Base-by-base conservation (phyloP, 192 early-diverging fungal species). In the Podila verticillata region DNA sequence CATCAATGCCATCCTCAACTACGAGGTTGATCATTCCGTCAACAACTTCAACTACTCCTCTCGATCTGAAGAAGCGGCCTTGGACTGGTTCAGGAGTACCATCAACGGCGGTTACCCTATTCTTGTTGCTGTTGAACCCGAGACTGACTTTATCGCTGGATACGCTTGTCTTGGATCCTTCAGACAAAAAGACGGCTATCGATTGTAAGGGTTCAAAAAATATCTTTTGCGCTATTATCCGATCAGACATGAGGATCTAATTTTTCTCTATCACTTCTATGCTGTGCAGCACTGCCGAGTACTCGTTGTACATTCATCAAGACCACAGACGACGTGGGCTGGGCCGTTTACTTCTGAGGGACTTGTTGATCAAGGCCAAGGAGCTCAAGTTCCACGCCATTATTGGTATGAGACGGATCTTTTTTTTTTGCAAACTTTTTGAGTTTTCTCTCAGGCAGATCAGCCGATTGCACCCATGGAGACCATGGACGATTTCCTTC, bases 1-100 rank as follows among this genome's bases (percentile, higher is more conserved):
- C 20, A 88, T 88, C 69, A 66, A 85, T 12, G 82, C 48, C 17
- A 88, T 88, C 20, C 83, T 84, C 63, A 88, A 88, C 73, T 73
- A 88, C 30, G 82, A 84, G 57, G 79, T 88, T 36, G 56, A 8
- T 7, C 73, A 68, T 17, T 84, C 84, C 1, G 75, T 85, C 47
- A 75, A 63, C 49, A 66, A 86, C 54, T 86, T 86, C 61, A 75
- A 86, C 59, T 84, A 83, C 54, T 74, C 80, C 5, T 70, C 74
- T 10, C 79, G 86, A 4, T 81, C 84, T 10, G 58, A 81, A 9
- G 74, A 82, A 48, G 81, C 82, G 30, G 73, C 82, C 2, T 30
- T 82, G 4, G 61, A 62, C 24, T 88, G 87, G 87, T 80, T 88
- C 63, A 66, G 57, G 19, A 81, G 64, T 12, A 71, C 67, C 1